A percentile compares a stretch with the other conserved stretches of the same genome.
phyloP scores from a whole-genome alignment of 257 asterid species.

The Forsythia viridissima region DNA sequence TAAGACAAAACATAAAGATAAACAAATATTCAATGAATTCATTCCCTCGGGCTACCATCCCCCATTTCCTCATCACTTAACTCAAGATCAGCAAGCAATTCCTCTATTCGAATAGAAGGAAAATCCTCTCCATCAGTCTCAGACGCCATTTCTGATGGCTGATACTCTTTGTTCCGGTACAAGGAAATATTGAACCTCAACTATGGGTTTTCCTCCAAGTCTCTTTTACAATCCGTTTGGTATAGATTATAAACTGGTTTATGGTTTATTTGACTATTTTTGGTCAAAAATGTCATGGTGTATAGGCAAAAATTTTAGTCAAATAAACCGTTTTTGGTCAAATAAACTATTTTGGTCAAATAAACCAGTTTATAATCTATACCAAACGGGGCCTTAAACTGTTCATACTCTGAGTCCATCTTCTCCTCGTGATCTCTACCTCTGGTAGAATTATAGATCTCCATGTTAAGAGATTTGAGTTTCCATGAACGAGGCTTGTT shows the following conservation, averaged over 20 bases:
- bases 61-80: neutral
- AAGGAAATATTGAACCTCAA: constrained; percentile 22
- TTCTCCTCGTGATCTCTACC: constrained; percentile 27
- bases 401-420: constrained; percentile 26
- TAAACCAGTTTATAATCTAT: no score
- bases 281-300: no score
- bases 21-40: neutral
- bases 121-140: constrained; percentile 14
- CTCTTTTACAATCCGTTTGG: no score
- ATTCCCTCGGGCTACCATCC: neutral
- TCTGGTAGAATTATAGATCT: constrained; percentile 15
- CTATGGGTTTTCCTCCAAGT: constrained; percentile 14
- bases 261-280: no score
- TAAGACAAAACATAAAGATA: neutral
- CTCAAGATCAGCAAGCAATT: neutral
- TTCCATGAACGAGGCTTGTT: constrained; percentile 21
- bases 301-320: no score
- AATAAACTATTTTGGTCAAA: no score
- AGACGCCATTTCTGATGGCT: constrained; percentile 32
- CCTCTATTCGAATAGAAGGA: neutral
- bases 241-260: no score
- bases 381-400: no score
- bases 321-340: no score
- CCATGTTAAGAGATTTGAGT: constrained; percentile 31
- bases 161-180: constrained; percentile 23